These are phyloP conservation scores for Macrolepiota albuminosa DNA, from an alignment of 768 basidiomycete genomes.

Conservation along the genomic window DNA sequence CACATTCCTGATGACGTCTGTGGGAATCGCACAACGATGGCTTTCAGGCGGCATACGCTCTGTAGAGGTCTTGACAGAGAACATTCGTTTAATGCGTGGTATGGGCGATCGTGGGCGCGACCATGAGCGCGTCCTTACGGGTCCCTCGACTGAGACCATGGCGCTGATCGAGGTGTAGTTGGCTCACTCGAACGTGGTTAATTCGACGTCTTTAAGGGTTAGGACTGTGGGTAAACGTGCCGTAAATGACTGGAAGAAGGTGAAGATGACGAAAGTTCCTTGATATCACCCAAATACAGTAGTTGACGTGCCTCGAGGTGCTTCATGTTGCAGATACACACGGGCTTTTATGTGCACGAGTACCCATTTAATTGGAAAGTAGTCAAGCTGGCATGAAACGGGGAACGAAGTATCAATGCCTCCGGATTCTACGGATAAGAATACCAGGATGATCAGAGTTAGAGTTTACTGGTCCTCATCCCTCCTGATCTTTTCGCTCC, in stretches of 20 bases:
- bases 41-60: background rate
- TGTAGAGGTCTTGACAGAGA: constrained; percentile 9
- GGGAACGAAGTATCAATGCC: background rate
- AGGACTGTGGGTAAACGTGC: constrained; percentile 7
- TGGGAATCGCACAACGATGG: constrained; percentile 14
- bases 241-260: constrained; percentile 8
- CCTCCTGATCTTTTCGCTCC: constrained; percentile 1
- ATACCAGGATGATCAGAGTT: background rate
- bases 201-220: constrained; percentile 6
- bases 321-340: constrained; percentile 4
- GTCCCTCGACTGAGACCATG: constrained; percentile 11
- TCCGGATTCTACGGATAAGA: background rate
- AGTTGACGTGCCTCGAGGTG: constrained; percentile 11
- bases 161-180: background rate
- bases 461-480: background rate
- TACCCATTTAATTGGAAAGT: background rate
- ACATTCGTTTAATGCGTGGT: constrained; percentile 18
- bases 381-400: background rate
- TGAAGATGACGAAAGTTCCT: constrained; percentile 10
- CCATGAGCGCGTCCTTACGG: constrained; percentile 8
- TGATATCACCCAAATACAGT: constrained; percentile 2
- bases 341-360: background rate
- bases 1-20: constrained; percentile 21
- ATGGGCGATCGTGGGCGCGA: constrained; percentile 15
- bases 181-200: background rate